phyloP scores from a whole-genome alignment of 2,329 filamentous ascomycete genomes.

The Fusarium penzigii region DNA sequence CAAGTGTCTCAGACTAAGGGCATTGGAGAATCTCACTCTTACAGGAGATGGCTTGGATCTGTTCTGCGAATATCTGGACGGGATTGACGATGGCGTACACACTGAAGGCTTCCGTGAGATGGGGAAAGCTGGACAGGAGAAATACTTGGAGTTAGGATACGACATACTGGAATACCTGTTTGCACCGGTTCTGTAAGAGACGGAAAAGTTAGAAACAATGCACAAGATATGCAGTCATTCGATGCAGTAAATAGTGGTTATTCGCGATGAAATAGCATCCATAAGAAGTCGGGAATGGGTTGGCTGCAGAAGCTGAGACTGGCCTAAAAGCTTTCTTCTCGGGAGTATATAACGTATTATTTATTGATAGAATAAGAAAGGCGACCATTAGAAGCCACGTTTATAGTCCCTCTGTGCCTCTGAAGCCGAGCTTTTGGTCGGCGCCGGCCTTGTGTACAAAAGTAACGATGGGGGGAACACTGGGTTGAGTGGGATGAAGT shows the following conservation, averaged over 20 bases:
- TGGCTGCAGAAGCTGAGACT: no score
- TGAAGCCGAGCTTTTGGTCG: no score
- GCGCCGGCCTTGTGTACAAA: not conserved
- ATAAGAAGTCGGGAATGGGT: no score
- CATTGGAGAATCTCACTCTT: conserved; percentile 45
- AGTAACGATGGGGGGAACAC: no score
- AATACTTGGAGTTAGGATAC: conserved; percentile 53
- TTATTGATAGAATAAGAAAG: no score
- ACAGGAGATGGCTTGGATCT: conserved; percentile 35
- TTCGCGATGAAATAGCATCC: not conserved
- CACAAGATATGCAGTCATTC: not conserved
- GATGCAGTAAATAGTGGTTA: not conserved
- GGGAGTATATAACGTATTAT: no score
- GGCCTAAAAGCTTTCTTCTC: no score
- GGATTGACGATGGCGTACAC: conserved; percentile 48
- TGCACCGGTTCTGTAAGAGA: conserved; percentile 46
- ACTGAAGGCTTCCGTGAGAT: conserved; percentile 35
- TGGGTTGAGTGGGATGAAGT: conserved; percentile 4
- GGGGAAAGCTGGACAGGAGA: conserved; percentile 20
- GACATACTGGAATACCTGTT: conserved; percentile 56
- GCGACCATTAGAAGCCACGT: no score
- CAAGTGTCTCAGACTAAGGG: conserved; percentile 50
- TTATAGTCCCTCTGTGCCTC: no score
- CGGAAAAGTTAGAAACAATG: not conserved
- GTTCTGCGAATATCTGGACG: conserved; percentile 51